Evolutionary conservation across 257 asterid species (phyloP).

Genomic region (Solanum chiquidenum): DNA sequence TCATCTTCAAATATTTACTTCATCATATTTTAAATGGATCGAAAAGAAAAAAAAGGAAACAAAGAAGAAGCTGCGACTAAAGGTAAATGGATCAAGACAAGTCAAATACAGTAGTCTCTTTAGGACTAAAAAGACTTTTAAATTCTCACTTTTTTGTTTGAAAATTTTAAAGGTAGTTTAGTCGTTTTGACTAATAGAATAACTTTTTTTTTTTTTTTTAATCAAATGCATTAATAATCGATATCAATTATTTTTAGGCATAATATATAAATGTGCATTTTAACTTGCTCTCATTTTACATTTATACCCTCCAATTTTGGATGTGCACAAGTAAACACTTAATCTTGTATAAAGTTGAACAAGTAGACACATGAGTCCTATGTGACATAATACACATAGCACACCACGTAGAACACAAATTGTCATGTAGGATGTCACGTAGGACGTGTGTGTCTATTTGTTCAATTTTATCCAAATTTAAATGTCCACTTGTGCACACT

Average conservation of each 20-base stretch:
- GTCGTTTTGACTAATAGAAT: background rate
- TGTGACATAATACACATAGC: too few species aligned
- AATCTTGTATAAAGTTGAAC: rapidly evolving
- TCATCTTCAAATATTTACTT: background rate
- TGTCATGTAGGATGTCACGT: too few species aligned
- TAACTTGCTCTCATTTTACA: too few species aligned
- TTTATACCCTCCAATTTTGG: rapidly evolving
- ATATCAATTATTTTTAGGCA: too few species aligned
- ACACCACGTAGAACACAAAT: too few species aligned
- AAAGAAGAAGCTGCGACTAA: background rate
- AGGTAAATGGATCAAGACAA: background rate
- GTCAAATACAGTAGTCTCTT: background rate
- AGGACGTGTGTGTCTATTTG: too few species aligned
- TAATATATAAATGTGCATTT: rapidly evolving
- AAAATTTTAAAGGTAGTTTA: background rate
- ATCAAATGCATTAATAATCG: background rate
- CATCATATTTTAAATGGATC: background rate
- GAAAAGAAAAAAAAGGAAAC: background rate
- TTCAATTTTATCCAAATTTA: too few species aligned
- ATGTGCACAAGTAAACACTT: rapidly evolving
- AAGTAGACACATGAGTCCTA: too few species aligned
- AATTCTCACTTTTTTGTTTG: background rate
- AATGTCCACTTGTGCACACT: too few species aligned
- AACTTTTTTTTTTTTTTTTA: background rate
- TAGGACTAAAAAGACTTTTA: background rate